Conservation (phyloP, 345 rosid species). For the Acer saccharum region DNA sequence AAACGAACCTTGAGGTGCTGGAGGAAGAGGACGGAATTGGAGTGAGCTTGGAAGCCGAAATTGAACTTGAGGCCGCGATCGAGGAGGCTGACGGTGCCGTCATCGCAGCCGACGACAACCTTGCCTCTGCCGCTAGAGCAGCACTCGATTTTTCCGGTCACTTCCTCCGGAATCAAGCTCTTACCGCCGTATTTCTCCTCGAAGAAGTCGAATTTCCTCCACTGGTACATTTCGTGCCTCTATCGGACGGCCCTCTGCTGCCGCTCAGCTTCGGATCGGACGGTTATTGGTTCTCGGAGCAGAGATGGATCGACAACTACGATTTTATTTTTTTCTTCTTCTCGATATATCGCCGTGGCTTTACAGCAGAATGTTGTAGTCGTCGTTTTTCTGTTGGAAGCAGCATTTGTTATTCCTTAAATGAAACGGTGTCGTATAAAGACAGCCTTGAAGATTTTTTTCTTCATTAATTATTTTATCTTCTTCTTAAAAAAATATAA, state of each 20-base stretch:
- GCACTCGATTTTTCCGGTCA: conserved; percentile 65
- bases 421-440: background rate
- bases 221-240: conserved; percentile 63
- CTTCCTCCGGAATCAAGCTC: conserved; percentile 78
- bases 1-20: conserved; percentile 83
- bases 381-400: background rate
- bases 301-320: background rate
- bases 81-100: conserved; percentile 79
- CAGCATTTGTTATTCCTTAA: background rate
- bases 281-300: background rate
- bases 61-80: conserved; percentile 97
- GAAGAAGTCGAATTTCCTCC: conserved; percentile 98
- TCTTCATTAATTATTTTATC: too few relatives aligned
- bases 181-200: conserved; percentile 93
- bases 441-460: too few relatives aligned
- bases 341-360: too few relatives aligned
- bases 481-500: too few relatives aligned
- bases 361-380: background rate
- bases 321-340: background rate
- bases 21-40: conserved; percentile 81
- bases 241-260: conserved; percentile 6
- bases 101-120: conserved; percentile 83
- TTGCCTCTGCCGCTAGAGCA: conserved; percentile 98
- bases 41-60: conserved; percentile 81
- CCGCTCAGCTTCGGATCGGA: background rate